Percentiles rank a stretch among this genome's conserved stretches.
Evolutionary conservation across 768 basidiomycete genomes (phyloP).

Genomic region (Boletus eberwhitei): DNA sequence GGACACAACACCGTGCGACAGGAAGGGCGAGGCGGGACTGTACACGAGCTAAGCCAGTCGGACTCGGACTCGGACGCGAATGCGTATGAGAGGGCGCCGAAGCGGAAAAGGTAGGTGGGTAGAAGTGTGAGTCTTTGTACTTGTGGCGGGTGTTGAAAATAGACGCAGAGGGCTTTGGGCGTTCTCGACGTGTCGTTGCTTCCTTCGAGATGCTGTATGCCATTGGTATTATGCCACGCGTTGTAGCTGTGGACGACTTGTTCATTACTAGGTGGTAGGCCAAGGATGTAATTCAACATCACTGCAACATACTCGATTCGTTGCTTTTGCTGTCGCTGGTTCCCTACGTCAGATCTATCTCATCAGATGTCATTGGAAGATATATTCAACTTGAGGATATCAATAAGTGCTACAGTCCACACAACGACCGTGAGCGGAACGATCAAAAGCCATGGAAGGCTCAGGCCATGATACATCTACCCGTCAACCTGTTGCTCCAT

Average conservation of each 20-base stretch:
- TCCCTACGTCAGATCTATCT: too few relatives aligned
- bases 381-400: too few relatives aligned
- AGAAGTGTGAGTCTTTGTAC: neutral
- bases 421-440: neutral
- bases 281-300: too few relatives aligned
- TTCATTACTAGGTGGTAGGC: too few relatives aligned
- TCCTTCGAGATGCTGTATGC: neutral
- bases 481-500: neutral
- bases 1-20: slow-evolving; percentile 1
- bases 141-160: neutral
- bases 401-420: too few relatives aligned
- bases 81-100: slow-evolving; percentile 46
- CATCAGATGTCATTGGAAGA: neutral
- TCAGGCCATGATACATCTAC: neutral
- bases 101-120: slow-evolving; percentile 20
- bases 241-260: neutral
- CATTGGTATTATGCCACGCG: neutral
- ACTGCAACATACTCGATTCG: neutral
- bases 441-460: neutral
- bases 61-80: slow-evolving; percentile 36
- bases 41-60: slow-evolving; percentile 20
- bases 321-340: too few relatives aligned
- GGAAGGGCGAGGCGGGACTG: slow-evolving; percentile 4
- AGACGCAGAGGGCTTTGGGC: neutral
- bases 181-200: neutral